phyloP scores from a whole-genome alignment of 495 filamentous ascomycete species.

The Xylaria bambusicola region DNA sequence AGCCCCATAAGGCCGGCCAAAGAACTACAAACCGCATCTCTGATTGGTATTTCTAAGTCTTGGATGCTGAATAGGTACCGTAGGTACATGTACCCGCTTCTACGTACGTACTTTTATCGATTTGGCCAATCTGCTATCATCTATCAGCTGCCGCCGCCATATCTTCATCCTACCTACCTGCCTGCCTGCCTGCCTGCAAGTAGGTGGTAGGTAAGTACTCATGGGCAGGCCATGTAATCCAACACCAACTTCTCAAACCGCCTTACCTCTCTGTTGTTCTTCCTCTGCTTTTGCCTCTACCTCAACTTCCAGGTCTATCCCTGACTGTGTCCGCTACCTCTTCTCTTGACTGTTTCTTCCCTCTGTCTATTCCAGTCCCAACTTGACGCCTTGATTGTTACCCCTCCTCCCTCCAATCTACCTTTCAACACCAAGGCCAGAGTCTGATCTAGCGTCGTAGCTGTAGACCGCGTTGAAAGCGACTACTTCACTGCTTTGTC shows the following conservation, averaged over 20 bases:
- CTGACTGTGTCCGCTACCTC: no score
- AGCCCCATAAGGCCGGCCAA: background rate
- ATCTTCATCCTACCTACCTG: slow-evolving; percentile 3
- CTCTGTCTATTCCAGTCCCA: background rate
- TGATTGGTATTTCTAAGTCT: background rate
- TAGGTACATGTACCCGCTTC: no score
- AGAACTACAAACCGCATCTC: background rate
- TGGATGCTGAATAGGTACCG: no score
- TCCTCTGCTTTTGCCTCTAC: background rate
- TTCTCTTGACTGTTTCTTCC: background rate
- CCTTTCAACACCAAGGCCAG: background rate
- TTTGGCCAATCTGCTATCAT: slow-evolving; percentile 9
- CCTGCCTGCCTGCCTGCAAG: no score
- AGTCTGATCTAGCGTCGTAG: no score
- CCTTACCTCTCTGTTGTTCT: background rate
- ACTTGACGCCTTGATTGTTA: background rate
- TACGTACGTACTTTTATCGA: slow-evolving; percentile 8
- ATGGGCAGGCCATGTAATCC: no score
- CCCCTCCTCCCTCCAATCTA: background rate
- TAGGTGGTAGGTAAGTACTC: no score
- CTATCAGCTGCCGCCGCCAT: background rate
- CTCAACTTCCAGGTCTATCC: no score
- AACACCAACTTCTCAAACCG: background rate
- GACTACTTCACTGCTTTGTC: slow-evolving; percentile 8
- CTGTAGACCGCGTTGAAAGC: background rate